These are phyloP conservation scores for Aotearoamyces nothofagi DNA, from an alignment of 2,329 filamentous ascomycete species.

Conservation along the genomic window DNA sequence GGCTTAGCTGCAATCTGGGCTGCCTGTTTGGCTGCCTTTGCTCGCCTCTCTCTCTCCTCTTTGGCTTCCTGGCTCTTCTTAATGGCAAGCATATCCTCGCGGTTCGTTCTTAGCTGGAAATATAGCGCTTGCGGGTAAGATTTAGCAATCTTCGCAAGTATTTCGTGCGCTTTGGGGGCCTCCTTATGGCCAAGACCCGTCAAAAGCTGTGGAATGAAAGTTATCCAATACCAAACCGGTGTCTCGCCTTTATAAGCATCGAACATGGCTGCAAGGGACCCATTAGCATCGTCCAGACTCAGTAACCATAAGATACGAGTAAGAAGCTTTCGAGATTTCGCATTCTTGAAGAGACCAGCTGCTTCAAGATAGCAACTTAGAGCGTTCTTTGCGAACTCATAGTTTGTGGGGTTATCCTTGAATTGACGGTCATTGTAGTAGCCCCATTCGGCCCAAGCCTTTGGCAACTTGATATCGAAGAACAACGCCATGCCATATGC, in stretches of 20 bases:
- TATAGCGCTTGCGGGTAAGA: slow-evolving; percentile 91
- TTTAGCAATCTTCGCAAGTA: slow-evolving; percentile 88
- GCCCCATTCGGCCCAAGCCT: slow-evolving; percentile 98
- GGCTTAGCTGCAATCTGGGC: slow-evolving; percentile 20
- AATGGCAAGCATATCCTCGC: slow-evolving; percentile 85
- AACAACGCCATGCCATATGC: slow-evolving; percentile 92
- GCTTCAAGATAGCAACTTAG: slow-evolving; percentile 94
- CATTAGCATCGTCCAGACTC: slow-evolving; percentile 80
- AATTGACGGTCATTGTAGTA: slow-evolving; percentile 96
- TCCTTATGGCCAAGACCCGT: slow-evolving; percentile 87
- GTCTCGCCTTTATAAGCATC: slow-evolving; percentile 96
- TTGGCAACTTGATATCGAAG: slow-evolving; percentile 88
- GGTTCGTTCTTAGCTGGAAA: slow-evolving; percentile 83
- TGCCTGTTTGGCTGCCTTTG: slow-evolving; percentile 25
- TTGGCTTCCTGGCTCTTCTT: slow-evolving; percentile 77
- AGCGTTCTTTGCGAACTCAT: slow-evolving; percentile 76
- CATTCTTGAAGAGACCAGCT: slow-evolving; percentile 90
- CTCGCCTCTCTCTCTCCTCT: slow-evolving; percentile 30
- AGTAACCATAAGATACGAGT: slow-evolving; percentile 90
- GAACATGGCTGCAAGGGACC: slow-evolving; percentile 71
- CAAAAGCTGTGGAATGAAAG: slow-evolving; percentile 91
- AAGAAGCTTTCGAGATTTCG: slow-evolving; percentile 87
- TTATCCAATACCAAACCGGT: slow-evolving; percentile 99
- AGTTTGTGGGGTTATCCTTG: slow-evolving; percentile 72
- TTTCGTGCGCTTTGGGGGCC: slow-evolving; percentile 68